A percentile compares a stretch with the other conserved stretches of the same genome.
Evolutionary conservation across 2,329 filamentous ascomycete species (phyloP).

Genomic region (Arthrobotrys sphaeroides): DNA sequence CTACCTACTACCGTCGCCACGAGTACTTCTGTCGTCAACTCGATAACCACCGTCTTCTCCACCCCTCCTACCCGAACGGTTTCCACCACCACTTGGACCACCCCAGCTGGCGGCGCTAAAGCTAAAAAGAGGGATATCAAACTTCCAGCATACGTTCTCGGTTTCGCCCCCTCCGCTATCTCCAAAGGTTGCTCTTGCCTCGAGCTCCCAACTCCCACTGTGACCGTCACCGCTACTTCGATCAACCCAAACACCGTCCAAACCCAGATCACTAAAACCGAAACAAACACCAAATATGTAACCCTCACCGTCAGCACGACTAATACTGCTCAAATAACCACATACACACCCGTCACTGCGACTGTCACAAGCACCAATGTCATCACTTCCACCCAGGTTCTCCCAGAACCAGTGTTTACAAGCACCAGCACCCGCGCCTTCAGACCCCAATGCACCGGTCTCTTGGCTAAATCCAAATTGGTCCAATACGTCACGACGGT

Average conservation of each 20-base stretch:
- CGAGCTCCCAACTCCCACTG: conserved; percentile 19
- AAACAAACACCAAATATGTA: conserved; percentile 10
- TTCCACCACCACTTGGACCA: conserved; percentile 7
- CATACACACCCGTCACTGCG: not conserved
- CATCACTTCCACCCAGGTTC: not conserved
- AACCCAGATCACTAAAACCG: not conserved
- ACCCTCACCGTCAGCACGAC: conserved; percentile 8
- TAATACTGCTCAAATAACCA: not conserved
- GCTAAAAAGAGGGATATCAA: not conserved
- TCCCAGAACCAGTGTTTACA: not conserved
- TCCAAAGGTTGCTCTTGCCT: conserved; percentile 29
- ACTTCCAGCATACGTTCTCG: not conserved
- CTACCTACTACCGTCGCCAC: not conserved
- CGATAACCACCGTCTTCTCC: not conserved
- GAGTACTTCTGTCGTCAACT: not conserved
- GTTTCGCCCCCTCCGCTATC: conserved; percentile 20
- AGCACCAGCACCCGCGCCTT: not conserved
- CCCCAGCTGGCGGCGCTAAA: not conserved
- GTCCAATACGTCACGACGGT: not conserved
- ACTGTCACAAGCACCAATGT: not conserved
- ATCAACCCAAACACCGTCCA: not conserved
- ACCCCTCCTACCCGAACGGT: not conserved
- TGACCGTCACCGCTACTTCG: conserved; percentile 8
- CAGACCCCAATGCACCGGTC: conserved; percentile 11
- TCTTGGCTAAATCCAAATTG: not conserved